Evolutionary conservation across 306 rosid species (phyloP).

Genomic region (Vigna hirtella): DNA sequence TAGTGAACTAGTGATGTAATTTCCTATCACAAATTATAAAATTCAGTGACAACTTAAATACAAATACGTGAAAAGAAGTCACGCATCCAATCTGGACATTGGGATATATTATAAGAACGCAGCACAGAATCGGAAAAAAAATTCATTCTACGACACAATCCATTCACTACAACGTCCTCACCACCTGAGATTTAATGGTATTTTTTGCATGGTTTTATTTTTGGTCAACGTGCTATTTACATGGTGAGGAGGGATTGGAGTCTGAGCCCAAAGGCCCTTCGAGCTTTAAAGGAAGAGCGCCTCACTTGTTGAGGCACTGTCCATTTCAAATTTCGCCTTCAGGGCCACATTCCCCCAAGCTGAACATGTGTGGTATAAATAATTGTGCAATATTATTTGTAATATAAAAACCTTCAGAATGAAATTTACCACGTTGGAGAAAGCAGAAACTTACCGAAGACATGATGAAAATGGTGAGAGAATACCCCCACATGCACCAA

Average conservation of each 20-base stretch:
- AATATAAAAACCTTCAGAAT: neutral
- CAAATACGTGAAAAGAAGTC: constrained; percentile 32
- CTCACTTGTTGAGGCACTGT: constrained; percentile 34
- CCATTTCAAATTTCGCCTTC: constrained; percentile 24
- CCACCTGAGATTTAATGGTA: constrained; percentile 28
- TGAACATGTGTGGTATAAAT: constrained; percentile 16
- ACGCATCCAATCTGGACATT: neutral
- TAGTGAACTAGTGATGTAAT: neutral
- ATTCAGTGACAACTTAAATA: no score
- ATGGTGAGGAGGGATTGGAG: neutral
- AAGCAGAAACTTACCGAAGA: constrained; percentile 78
- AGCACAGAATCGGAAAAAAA: neutral
- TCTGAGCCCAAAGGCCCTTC: constrained; percentile 2
- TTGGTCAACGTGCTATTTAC: neutral
- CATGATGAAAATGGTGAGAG: constrained; percentile 80
- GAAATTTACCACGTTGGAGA: constrained; percentile 14
- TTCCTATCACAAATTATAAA: no score
- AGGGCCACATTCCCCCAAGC: neutral
- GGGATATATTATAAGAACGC: neutral
- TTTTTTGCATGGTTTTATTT: no score
- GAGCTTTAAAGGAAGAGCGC: constrained; percentile 24
- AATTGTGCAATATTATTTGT: constrained; percentile 15
- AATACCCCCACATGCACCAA: constrained; percentile 99
- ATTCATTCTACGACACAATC: neutral
- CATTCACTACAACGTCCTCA: constrained; percentile 35